phyloP scores from a whole-genome alignment of 2,329 filamentous ascomycete species.

The Claviceps lovelessii region DNA sequence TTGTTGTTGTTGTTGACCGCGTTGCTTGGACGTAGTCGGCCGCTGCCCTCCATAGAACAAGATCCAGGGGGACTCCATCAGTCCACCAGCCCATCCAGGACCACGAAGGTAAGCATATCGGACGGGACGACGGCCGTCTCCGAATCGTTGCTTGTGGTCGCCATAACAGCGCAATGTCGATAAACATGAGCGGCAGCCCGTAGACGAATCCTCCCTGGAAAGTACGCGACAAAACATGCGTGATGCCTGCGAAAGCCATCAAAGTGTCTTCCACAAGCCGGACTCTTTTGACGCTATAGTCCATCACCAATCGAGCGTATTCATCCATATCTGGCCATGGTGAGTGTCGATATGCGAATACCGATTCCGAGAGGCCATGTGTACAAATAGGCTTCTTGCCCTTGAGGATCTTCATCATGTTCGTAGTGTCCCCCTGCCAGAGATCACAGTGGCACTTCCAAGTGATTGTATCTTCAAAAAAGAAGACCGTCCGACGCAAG shows the following conservation, averaged over 20 bases:
- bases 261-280: constrained; percentile 28
- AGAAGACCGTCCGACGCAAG: constrained; percentile 27
- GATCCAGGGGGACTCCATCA: constrained; percentile 27
- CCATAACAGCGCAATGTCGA: constrained; percentile 31
- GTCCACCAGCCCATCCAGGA: constrained; percentile 36
- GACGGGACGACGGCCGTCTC: constrained; percentile 21
- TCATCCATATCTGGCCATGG: constrained; percentile 33
- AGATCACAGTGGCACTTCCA: constrained; percentile 33
- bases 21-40: constrained; percentile 29
- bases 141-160: constrained; percentile 28
- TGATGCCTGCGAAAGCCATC: constrained; percentile 29
- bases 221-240: constrained; percentile 25
- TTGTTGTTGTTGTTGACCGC: constrained; percentile 9
- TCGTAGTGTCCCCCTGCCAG: constrained; percentile 23
- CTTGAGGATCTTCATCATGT: constrained; percentile 18
- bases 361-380: constrained; percentile 17
- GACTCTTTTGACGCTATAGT: constrained; percentile 26
- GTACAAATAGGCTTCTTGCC: constrained; percentile 20
- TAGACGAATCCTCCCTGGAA: constrained; percentile 30
- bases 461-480: constrained; percentile 28
- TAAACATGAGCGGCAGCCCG: constrained; percentile 32
- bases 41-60: constrained; percentile 27
- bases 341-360: constrained; percentile 25
- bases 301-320: constrained; percentile 28
- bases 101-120: constrained; percentile 29